phyloP scores from a whole-genome alignment of 805 yeast genomes.

The Lachancea sp. region DNA sequence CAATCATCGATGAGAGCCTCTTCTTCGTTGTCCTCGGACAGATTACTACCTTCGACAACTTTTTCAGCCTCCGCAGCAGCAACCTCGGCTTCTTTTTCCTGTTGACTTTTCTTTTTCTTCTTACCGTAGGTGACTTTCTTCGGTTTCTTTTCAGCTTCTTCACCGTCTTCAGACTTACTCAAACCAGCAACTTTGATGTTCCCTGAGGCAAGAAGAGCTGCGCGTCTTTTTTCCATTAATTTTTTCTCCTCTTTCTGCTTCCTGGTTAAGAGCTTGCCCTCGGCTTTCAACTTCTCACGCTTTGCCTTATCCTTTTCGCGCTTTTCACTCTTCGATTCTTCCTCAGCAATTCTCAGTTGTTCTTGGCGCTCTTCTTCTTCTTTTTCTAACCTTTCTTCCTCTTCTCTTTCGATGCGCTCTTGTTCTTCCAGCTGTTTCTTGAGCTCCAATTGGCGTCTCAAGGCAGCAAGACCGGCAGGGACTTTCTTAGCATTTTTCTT shows the following conservation, averaged over 20 bases:
- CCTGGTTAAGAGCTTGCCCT: constrained; percentile 89
- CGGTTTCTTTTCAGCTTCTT: constrained; percentile 36
- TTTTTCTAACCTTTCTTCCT: constrained; percentile 48
- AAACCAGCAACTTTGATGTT: constrained; percentile 73
- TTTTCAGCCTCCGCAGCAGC: constrained; percentile 21
- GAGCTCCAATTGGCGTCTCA: constrained; percentile 82
- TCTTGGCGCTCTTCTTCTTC: constrained; percentile 46
- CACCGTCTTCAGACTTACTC: constrained; percentile 24
- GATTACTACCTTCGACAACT: constrained; percentile 20
- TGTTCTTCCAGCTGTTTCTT: constrained; percentile 86
- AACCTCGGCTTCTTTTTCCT: constrained; percentile 27
- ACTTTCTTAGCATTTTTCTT: constrained; percentile 66
- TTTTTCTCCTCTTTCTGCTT: constrained; percentile 93
- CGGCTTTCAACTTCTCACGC: constrained; percentile 89
- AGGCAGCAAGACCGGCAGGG: constrained; percentile 87
- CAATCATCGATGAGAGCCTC: constrained; percentile 75
- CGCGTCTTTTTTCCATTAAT: constrained; percentile 80
- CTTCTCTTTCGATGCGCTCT: constrained; percentile 64
- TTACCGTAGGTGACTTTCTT: constrained; percentile 66
- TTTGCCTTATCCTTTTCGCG: constrained; percentile 82
- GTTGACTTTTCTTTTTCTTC: constrained; percentile 51
- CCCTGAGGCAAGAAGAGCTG: constrained; percentile 69
- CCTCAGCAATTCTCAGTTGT: constrained; percentile 43
- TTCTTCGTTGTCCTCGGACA: constrained; percentile 38
- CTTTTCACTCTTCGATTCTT: constrained; percentile 58